Percentiles rank a stretch among this genome's conserved stretches.
Conservation (phyloP, 2,329 filamentous ascomycete genomes). For the Macrophomina phaseolina region DNA sequence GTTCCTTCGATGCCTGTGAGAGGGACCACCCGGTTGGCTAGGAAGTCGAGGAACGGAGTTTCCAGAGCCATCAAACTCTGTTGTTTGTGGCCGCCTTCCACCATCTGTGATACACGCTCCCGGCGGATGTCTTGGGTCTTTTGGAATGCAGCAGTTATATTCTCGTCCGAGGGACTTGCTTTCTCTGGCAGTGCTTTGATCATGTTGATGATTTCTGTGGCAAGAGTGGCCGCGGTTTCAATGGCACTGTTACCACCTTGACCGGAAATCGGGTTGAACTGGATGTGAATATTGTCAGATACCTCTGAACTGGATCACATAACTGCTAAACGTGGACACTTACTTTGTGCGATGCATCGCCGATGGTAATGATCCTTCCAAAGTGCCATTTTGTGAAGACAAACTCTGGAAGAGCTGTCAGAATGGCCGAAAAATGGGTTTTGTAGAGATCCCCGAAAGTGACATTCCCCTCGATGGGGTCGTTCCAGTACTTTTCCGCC, state of each 20-base stretch:
- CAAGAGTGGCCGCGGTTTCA: conserved; percentile 32
- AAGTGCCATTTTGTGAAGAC: conserved; percentile 48
- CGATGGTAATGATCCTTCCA: conserved; percentile 47
- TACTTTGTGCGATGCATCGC: conserved; percentile 52
- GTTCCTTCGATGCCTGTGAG: not conserved
- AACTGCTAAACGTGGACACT: no score
- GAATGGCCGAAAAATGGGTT: conserved; percentile 30
- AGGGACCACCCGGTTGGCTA: conserved; percentile 25
- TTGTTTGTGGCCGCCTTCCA: not conserved
- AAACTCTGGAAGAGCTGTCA: conserved; percentile 44
- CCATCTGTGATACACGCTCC: not conserved
- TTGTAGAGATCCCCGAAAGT: conserved; percentile 46
- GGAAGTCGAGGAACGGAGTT: not conserved
- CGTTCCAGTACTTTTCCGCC: conserved; percentile 35
- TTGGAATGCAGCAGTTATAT: not conserved
- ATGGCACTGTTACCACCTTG: conserved; percentile 35
- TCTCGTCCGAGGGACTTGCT: not conserved
- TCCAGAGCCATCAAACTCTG: conserved; percentile 11
- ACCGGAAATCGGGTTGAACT: conserved; percentile 32
- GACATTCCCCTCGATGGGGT: conserved; percentile 36
- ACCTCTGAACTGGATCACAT: no score
- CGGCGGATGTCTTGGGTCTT: not conserved
- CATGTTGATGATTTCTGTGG: conserved; percentile 6
- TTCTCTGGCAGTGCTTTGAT: not conserved
- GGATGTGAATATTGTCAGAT: not conserved